Conservation (phyloP, 768 basidiomycete species). For the Auriscalpium vulgare region DNA sequence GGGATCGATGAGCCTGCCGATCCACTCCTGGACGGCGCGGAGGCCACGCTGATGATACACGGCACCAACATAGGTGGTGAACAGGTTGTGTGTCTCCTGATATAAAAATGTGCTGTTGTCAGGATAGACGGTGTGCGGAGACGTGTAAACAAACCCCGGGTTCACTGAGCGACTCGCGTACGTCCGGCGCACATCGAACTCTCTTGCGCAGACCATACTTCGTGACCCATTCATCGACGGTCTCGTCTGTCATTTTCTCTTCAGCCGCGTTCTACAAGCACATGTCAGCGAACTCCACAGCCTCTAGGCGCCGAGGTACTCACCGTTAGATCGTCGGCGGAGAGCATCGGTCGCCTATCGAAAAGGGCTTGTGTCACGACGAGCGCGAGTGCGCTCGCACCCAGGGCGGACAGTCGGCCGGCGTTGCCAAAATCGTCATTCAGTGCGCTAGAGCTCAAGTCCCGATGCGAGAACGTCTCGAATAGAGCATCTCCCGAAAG, state of each 20-base stretch:
- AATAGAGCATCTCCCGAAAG: conserved; percentile 48
- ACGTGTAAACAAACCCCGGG: not conserved
- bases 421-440: conserved; percentile 42
- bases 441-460: conserved; percentile 34
- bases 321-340: conserved; percentile 43
- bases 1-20: conserved; percentile 9
- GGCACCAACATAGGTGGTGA: conserved; percentile 12
- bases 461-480: conserved; percentile 64
- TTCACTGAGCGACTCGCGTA: conserved; percentile 1
- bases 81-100: conserved; percentile 10
- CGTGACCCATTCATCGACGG: conserved; percentile 9
- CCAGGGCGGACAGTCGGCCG: conserved; percentile 47
- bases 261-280: not conserved
- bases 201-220: conserved; percentile 6
- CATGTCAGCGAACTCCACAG: not conserved
- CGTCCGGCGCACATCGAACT: conserved; percentile 3
- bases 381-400: conserved; percentile 38
- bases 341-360: conserved; percentile 41
- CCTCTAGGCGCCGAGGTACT: conserved; percentile 15
- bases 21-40: conserved; percentile 3
- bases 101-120: too few species aligned
- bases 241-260: not conserved
- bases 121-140: too few species aligned
- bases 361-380: conserved; percentile 43
- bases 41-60: conserved; percentile 4